Base-by-base conservation (phyloP, 2,329 filamentous ascomycete species). In the Colletotrichum liriopes region DNA sequence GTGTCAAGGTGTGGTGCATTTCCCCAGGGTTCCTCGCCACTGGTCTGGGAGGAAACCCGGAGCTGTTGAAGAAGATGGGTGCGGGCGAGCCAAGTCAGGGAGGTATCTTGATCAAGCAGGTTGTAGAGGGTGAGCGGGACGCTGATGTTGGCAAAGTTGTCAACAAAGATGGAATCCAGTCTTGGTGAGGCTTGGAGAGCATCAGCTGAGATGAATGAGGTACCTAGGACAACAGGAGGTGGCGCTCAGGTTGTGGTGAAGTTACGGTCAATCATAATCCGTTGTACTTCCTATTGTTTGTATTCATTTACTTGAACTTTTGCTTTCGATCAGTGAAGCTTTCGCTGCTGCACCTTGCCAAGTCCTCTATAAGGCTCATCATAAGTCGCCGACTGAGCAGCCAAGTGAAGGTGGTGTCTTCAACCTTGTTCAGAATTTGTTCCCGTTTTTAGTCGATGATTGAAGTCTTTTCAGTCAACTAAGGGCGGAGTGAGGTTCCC, bases 1-100 rank as follows among this genome's bases (percentile, higher is more conserved):
- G 86, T 0, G 85, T 89, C 6, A 87, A 86, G 76, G 84, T 86
- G 0, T 89, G 81, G 79, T 76, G 77, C 39, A 77, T 89, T n/a
- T 84, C 81, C 7, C 87, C 87, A 0, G 88, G 87, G 0, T 82
- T 84, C 58, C 75, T 89, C 54, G 86, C 84, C 0, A 89, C 87
- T 0, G 81, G 82, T 0, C 73, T 89, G 0, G 84, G 82, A 2
- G 82, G 79, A 5, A 65, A 65, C 18, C 59, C 43, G 1, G 77
- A 78, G 59, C 70, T 80, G 55, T 43, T 82, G 65, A 80, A 77
- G 75, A 77, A 81, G 70, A 78, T 77, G 49, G 81, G 81, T 0
- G 81, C 81, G 1, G 76, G 79, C 0, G 75, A 86, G 65, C 77
- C 80, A 5, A 75, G 80, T 9, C 41, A 79, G 20, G 84, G 82